phyloP scores from a whole-genome alignment of 441 rosid species.

The Populus tomentosa region DNA sequence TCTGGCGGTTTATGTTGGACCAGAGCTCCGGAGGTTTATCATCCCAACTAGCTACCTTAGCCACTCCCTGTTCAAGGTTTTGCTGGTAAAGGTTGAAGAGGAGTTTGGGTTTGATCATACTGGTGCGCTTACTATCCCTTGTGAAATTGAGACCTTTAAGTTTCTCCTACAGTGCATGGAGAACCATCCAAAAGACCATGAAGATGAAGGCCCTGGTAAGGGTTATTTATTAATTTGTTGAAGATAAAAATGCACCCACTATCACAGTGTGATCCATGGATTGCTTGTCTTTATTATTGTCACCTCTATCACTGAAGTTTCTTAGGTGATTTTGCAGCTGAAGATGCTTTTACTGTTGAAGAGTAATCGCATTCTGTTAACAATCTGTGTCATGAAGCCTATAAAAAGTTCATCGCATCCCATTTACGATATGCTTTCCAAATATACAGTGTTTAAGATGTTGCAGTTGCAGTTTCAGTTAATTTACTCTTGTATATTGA shows the following conservation, averaged over 20 bases:
- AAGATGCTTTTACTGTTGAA: slow-evolving; percentile 21
- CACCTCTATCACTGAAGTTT: neutral
- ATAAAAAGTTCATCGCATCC: too few species aligned
- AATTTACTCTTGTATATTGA: too few species aligned
- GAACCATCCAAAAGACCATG: slow-evolving; percentile 42
- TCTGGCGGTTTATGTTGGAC: slow-evolving; percentile 85
- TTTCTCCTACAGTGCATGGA: slow-evolving; percentile 77
- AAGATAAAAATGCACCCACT: neutral
- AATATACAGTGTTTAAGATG: too few species aligned
- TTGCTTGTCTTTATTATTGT: neutral
- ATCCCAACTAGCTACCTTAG: slow-evolving; percentile 78
- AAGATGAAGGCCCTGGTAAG: slow-evolving; percentile 37
- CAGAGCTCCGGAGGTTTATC: slow-evolving; percentile 83
- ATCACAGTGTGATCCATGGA: too few species aligned
- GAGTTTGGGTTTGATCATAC: slow-evolving; percentile 82
- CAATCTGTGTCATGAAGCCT: too few species aligned
- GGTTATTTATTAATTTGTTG: neutral
- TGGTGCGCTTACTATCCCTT: slow-evolving; percentile 80
- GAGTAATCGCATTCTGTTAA: slow-evolving; percentile 3
- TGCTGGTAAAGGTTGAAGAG: slow-evolving; percentile 82
- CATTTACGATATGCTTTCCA: too few species aligned
- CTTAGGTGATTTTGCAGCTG: slow-evolving; percentile 32
- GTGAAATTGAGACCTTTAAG: slow-evolving; percentile 94
- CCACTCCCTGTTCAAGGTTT: slow-evolving; percentile 69
- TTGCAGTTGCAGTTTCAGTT: too few species aligned